phyloP scores from a whole-genome alignment of 2,329 filamentous ascomycete species.

The Lasiodiplodia sp. region DNA sequence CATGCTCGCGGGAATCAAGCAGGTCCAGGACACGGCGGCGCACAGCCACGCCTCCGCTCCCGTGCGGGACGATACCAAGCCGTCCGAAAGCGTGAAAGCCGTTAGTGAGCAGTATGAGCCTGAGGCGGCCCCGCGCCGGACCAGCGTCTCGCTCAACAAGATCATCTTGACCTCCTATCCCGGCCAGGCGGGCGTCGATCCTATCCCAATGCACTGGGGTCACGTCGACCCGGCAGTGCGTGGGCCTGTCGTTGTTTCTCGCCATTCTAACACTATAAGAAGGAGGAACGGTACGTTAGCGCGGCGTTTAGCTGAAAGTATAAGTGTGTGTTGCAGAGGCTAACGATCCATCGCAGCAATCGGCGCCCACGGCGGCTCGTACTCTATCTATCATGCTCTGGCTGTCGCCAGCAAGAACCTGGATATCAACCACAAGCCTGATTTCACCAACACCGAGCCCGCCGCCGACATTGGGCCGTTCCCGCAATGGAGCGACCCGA shows the following conservation, averaged over 20 bases:
- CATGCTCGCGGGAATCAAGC: slow-evolving; percentile 65
- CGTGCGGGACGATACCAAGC: slow-evolving; percentile 44
- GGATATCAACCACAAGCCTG: slow-evolving; percentile 78
- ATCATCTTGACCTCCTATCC: slow-evolving; percentile 86
- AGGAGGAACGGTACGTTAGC: slow-evolving; percentile 73
- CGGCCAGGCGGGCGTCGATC: slow-evolving; percentile 91
- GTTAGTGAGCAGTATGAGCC: slow-evolving; percentile 51
- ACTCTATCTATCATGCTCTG: slow-evolving; percentile 93
- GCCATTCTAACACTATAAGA: slow-evolving; percentile 76
- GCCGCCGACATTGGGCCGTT: slow-evolving; percentile 90
- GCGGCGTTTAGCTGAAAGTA: neutral
- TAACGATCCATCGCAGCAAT: slow-evolving; percentile 56
- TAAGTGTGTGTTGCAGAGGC: neutral
- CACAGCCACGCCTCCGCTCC: slow-evolving; percentile 35
- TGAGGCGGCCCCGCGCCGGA: slow-evolving; percentile 40
- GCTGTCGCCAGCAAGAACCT: slow-evolving; percentile 92
- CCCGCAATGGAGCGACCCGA: slow-evolving; percentile 84
- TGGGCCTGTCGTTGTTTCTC: slow-evolving; percentile 88
- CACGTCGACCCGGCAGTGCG: slow-evolving; percentile 74
- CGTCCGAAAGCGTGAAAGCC: slow-evolving; percentile 42
- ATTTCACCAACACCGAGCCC: slow-evolving; percentile 87
- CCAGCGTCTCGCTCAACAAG: slow-evolving; percentile 57
- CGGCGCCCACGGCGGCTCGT: slow-evolving; percentile 84
- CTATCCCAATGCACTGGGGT: slow-evolving; percentile 89
- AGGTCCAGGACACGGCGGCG: slow-evolving; percentile 59